These are phyloP conservation scores for Mucor plumbeus DNA, from an alignment of 371 early-diverging fungal species.

Conservation along the genomic window DNA sequence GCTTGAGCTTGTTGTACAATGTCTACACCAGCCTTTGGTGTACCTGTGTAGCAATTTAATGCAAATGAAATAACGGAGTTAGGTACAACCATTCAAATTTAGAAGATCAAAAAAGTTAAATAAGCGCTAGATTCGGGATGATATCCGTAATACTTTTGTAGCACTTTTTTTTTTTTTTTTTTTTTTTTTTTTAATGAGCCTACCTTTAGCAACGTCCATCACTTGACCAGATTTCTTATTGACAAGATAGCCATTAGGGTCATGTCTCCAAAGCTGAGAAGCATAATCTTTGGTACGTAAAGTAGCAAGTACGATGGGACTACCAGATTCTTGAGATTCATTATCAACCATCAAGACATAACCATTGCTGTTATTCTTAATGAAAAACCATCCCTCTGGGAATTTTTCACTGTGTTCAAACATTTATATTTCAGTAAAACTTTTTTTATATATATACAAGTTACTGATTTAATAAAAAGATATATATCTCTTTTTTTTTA, in stretches of 20 bases:
- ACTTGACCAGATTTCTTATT: slow-evolving; percentile 64
- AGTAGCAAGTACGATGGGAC: slow-evolving; percentile 43
- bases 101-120: slow-evolving; percentile 12
- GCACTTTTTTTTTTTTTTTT: neutral
- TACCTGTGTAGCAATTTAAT: slow-evolving; percentile 34
- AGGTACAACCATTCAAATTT: slow-evolving; percentile 2
- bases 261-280: slow-evolving; percentile 63
- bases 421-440: slow-evolving; percentile 18
- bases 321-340: slow-evolving; percentile 34
- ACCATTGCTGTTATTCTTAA: slow-evolving; percentile 60
- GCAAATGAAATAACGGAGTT: slow-evolving; percentile 18
- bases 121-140: slow-evolving; percentile 17
- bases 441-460: slow-evolving; percentile 4
- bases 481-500: neutral
- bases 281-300: slow-evolving; percentile 43
- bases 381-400: slow-evolving; percentile 65
- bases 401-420: slow-evolving; percentile 42
- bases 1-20: slow-evolving; percentile 52
- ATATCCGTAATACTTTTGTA: slow-evolving; percentile 10
- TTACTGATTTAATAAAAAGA: neutral
- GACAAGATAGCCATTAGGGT: slow-evolving; percentile 52
- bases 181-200: no score
- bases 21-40: slow-evolving; percentile 52
- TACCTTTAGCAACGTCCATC: slow-evolving; percentile 64
- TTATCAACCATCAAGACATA: slow-evolving; percentile 55